phyloP scores from a whole-genome alignment of 345 rosid species.

The Jatropha curcas region DNA sequence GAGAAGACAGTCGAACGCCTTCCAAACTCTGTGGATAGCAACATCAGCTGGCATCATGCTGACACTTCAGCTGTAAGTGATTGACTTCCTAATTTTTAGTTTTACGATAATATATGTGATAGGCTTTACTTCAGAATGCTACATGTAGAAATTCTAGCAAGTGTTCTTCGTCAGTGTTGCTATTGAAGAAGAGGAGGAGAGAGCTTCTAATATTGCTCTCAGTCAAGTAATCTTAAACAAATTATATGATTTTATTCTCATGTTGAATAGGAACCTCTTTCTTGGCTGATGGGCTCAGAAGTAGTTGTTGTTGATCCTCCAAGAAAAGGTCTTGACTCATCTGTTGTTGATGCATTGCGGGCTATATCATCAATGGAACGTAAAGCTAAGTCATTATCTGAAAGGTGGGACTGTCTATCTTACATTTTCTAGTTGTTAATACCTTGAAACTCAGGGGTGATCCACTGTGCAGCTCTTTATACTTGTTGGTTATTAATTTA shows the following conservation, averaged over 20 bases:
- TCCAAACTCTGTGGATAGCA: conserved; percentile 60
- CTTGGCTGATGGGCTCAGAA: conserved; percentile 92
- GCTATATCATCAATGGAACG: conserved; percentile 46
- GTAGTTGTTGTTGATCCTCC: conserved; percentile 93
- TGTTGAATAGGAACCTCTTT: conserved; percentile 70
- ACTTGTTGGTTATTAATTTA: background rate
- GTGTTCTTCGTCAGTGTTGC: conserved; percentile 6
- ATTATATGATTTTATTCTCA: conserved; percentile 6
- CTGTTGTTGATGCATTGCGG: conserved; percentile 65
- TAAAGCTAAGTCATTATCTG: conserved; percentile 45
- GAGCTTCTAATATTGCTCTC: background rate
- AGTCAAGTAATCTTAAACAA: conserved; percentile 9
- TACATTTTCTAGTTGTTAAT: background rate
- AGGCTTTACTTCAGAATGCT: background rate
- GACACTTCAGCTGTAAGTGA: conserved; percentile 77
- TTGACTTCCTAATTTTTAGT: conserved; percentile 10
- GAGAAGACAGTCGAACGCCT: conserved; percentile 82
- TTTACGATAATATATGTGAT: conserved; percentile 10
- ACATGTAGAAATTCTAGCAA: background rate
- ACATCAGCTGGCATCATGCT: conserved; percentile 91
- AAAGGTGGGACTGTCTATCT: conserved; percentile 44
- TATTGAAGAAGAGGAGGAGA: background rate
- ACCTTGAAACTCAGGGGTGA: too few relatives aligned
- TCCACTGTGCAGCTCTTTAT: background rate
- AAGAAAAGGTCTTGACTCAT: conserved; percentile 81